phyloP scores from a whole-genome alignment of 371 early-diverging fungal species.

The Gilbertella persicaria region DNA sequence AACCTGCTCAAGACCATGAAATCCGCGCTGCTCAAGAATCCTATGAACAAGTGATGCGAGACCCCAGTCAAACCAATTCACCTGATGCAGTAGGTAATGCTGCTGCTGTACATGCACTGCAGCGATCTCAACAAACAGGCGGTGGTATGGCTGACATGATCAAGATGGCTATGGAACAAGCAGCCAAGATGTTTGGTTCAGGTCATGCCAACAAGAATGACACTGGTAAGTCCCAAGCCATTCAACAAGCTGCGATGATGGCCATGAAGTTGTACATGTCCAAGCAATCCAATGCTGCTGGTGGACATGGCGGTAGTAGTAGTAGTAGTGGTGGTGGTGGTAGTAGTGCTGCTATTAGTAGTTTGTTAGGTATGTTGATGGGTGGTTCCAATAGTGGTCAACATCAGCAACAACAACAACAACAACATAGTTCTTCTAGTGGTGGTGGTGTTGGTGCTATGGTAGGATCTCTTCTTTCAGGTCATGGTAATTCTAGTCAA shows the following conservation, averaged over 20 bases:
- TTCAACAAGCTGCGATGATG: constrained; percentile 55
- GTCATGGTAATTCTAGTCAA: constrained; percentile 15
- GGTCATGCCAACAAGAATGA: constrained; percentile 11
- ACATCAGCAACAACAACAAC: constrained; percentile 18
- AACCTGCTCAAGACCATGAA: constrained; percentile 30
- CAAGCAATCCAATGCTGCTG: constrained; percentile 35
- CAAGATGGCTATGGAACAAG: constrained; percentile 57
- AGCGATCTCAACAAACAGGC: constrained; percentile 28
- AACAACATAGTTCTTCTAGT: constrained; percentile 8
- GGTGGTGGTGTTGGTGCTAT: constrained; percentile 34
- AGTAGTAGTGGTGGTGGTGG: constrained; percentile 20
- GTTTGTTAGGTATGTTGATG: constrained; percentile 35
- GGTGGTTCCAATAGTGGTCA: constrained; percentile 22
- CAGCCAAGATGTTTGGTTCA: constrained; percentile 45
- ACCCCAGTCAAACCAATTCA: constrained; percentile 16
- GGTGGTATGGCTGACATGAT: constrained; percentile 47
- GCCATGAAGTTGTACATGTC: constrained; percentile 51
- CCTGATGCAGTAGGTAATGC: constrained; percentile 54
- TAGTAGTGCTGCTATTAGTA: constrained; percentile 22
- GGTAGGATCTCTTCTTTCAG: constrained; percentile 32
- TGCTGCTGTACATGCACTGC: constrained; percentile 53
- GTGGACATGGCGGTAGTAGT: constrained; percentile 14
- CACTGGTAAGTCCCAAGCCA: constrained; percentile 32
- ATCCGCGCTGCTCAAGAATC: constrained; percentile 27
- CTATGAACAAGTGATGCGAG: constrained; percentile 28